Conservation (phyloP, 73 alveolate species). For the Diophrys appendiculata region DNA sequence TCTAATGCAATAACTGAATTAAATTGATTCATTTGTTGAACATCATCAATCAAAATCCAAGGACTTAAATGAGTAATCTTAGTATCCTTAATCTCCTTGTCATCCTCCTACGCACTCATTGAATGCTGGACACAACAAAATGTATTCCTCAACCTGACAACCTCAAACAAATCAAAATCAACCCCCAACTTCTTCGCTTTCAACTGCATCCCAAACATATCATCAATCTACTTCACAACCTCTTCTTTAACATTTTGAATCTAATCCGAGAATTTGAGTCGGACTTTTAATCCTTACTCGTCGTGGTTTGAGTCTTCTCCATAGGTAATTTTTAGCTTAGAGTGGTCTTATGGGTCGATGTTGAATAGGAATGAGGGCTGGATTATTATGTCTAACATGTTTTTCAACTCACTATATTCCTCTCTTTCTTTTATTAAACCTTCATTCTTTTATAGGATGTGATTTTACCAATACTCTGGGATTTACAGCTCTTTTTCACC, state of each 20-base stretch:
- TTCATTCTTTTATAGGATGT: constrained; percentile 29
- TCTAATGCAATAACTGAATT: background rate
- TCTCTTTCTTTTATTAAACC: constrained; percentile 26
- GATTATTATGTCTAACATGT: constrained; percentile 36
- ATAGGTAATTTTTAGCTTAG: constrained; percentile 6
- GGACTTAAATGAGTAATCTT: constrained; percentile 23
- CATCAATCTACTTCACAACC: constrained; percentile 6
- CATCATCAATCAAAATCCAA: constrained; percentile 23
- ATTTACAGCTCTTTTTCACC: constrained; percentile 51
- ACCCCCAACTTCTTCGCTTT: background rate
- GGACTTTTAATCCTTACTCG: constrained; percentile 55
- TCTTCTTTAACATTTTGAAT: constrained; percentile 20
- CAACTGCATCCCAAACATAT: background rate
- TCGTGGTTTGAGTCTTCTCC: constrained; percentile 38
- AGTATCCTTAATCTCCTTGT: background rate
- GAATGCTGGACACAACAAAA: constrained; percentile 31
- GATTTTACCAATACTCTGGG: constrained; percentile 73
- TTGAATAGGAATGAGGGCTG: constrained; percentile 38
- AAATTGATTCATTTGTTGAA: background rate
- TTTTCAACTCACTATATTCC: constrained; percentile 19
- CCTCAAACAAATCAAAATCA: constrained; percentile 34
- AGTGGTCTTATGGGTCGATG: constrained; percentile 16
- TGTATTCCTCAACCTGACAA: constrained; percentile 29
- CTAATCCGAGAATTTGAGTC: constrained; percentile 28
- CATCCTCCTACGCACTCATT: constrained; percentile 10